phyloP scores from a whole-genome alignment of 2,329 filamentous ascomycete genomes.

The Alternaria viburni region DNA sequence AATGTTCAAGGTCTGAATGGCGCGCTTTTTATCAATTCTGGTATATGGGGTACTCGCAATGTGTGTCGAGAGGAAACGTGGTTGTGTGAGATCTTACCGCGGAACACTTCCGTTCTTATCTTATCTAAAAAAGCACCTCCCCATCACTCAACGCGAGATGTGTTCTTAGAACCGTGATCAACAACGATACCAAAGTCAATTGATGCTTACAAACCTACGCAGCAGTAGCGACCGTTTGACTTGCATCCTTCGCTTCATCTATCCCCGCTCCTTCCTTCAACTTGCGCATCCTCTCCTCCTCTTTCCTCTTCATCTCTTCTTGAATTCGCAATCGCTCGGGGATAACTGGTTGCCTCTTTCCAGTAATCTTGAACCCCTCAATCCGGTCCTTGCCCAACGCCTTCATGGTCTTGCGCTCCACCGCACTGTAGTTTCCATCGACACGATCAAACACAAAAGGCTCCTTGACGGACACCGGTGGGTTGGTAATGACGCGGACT shows the following conservation, averaged over 20 bases:
- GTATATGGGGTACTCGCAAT: not conserved
- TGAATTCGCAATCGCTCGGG: constrained; percentile 58
- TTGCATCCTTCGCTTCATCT: constrained; percentile 7
- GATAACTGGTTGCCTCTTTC: constrained; percentile 57
- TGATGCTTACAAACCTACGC: not conserved
- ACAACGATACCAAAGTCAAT: not conserved
- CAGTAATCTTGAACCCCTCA: constrained; percentile 60
- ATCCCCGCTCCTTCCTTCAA: constrained; percentile 26
- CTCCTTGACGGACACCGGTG: constrained; percentile 58
- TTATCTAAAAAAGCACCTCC: not conserved
- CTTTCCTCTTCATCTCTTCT: constrained; percentile 58
- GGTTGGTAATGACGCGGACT: constrained; percentile 62
- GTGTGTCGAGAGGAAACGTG: not conserved
- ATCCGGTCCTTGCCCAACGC: constrained; percentile 57
- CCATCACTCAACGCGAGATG: not conserved
- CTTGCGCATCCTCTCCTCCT: constrained; percentile 54
- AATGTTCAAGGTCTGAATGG: not conserved
- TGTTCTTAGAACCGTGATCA: not conserved
- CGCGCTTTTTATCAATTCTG: not conserved
- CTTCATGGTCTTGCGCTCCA: constrained; percentile 62
- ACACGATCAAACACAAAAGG: constrained; percentile 61
- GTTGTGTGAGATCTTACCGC: not conserved
- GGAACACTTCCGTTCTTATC: not conserved
- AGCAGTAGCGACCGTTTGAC: not conserved
- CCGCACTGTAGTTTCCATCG: constrained; percentile 60